Percentiles rank a stretch among this genome's conserved stretches.
Evolutionary conservation across 2,329 filamentous ascomycete genomes (phyloP).

Genomic region (Penicillium olsonii): DNA sequence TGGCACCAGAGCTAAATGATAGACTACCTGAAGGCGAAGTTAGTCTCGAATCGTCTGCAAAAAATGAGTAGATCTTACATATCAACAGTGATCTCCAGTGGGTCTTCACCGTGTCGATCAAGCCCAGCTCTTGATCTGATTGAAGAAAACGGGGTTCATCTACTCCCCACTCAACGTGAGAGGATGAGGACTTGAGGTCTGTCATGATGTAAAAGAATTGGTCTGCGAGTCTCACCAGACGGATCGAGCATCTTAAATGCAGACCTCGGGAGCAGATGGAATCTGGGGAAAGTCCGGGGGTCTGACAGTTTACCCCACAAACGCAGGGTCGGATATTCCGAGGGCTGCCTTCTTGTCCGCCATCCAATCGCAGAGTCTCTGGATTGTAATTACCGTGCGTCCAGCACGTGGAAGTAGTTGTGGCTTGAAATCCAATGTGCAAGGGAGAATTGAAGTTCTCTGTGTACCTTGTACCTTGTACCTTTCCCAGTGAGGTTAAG

Average conservation of each 20-base stretch:
- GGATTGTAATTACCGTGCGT: too few relatives aligned
- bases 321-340: constrained; percentile 6
- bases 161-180: constrained; percentile 3
- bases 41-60: not conserved
- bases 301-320: not conserved
- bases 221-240: not conserved
- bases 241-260: not conserved
- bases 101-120: not conserved
- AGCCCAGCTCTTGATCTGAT: not conserved
- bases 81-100: constrained; percentile 4
- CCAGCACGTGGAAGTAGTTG: too few relatives aligned
- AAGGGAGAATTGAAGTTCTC: too few relatives aligned
- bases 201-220: not conserved
- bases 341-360: too few relatives aligned
- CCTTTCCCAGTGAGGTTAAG: too few relatives aligned
- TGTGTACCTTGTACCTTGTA: too few relatives aligned
- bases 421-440: too few relatives aligned
- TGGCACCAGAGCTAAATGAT: constrained; percentile 1
- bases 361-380: too few relatives aligned
- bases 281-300: constrained; percentile 8
- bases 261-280: not conserved
- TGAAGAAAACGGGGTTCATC: constrained; percentile 2
- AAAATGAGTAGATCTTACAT: not conserved
- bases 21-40: not conserved
- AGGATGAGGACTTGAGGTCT: constrained; percentile 1